phyloP scores from a whole-genome alignment of 495 filamentous ascomycete genomes.

The Trichoderma gamsii region DNA sequence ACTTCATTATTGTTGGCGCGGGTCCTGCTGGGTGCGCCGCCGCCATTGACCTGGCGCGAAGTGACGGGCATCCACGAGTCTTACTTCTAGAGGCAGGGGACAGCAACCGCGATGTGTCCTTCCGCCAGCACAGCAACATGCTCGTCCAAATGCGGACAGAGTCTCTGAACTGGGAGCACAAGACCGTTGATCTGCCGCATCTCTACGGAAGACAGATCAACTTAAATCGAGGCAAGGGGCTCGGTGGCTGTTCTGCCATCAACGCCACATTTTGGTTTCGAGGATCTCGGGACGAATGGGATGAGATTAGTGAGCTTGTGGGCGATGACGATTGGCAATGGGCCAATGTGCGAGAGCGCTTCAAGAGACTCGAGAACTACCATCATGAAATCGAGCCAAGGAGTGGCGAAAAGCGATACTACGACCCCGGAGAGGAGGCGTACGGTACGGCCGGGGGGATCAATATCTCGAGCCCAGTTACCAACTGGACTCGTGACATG shows the following conservation, averaged over 20 bases:
- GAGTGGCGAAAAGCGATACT: too few relatives aligned
- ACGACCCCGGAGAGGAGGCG: too few relatives aligned
- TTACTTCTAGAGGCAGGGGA: slow-evolving; percentile 56
- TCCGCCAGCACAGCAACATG: slow-evolving; percentile 47
- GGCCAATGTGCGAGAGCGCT: slow-evolving; percentile 40
- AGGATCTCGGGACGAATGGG: slow-evolving; percentile 56
- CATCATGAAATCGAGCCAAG: too few relatives aligned
- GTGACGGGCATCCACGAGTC: slow-evolving; percentile 39
- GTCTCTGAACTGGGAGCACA: slow-evolving; percentile 54
- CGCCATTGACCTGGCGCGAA: slow-evolving; percentile 42
- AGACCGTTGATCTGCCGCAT: slow-evolving; percentile 49
- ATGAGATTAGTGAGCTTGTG: slow-evolving; percentile 42
- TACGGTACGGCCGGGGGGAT: too few relatives aligned
- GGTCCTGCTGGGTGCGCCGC: slow-evolving; percentile 51
- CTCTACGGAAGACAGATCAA: slow-evolving; percentile 46
- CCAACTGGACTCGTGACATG: too few relatives aligned
- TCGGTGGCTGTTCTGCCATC: slow-evolving; percentile 57
- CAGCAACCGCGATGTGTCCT: slow-evolving; percentile 39
- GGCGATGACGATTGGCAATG: slow-evolving; percentile 46
- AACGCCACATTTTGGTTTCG: slow-evolving; percentile 57
- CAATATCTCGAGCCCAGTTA: too few relatives aligned
- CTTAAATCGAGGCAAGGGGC: slow-evolving; percentile 52
- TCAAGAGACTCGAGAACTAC: slow-evolving; percentile 51
- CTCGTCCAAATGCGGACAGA: slow-evolving; percentile 44
- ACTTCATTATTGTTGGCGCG: slow-evolving; percentile 53